Conservation (phyloP, 2,329 filamentous ascomycete genomes). For the Lachnum nothofagi region DNA sequence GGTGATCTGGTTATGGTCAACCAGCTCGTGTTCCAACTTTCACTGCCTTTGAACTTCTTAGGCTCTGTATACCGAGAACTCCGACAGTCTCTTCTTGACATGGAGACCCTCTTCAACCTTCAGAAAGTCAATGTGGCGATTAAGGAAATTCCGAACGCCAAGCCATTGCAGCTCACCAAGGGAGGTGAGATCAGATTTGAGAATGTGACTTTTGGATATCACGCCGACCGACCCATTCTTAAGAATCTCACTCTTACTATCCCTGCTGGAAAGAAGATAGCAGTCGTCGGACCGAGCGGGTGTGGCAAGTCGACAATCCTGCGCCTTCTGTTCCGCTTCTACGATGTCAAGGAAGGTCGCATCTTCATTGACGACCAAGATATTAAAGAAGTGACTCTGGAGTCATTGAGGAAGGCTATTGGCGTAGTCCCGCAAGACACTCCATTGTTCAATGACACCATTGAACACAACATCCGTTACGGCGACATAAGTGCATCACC, state of each 20-base stretch:
- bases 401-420: slow-evolving; percentile 77
- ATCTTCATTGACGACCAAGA: slow-evolving; percentile 94
- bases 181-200: slow-evolving; percentile 92
- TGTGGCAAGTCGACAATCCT: slow-evolving; percentile 95
- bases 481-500: slow-evolving; percentile 71
- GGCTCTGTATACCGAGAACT: slow-evolving; percentile 97
- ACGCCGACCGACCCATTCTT: slow-evolving; percentile 78
- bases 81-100: slow-evolving; percentile 88
- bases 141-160: slow-evolving; percentile 69
- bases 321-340: slow-evolving; percentile 86
- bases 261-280: slow-evolving; percentile 91
- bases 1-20: slow-evolving; percentile 98
- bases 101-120: slow-evolving; percentile 96
- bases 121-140: slow-evolving; percentile 93
- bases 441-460: slow-evolving; percentile 92
- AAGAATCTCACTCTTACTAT: slow-evolving; percentile 82
- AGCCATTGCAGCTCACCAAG: slow-evolving; percentile 63
- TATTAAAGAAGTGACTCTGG: slow-evolving; percentile 73
- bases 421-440: slow-evolving; percentile 97
- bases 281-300: slow-evolving; percentile 88
- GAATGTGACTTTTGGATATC: slow-evolving; percentile 91
- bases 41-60: slow-evolving; percentile 92
- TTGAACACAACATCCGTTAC: slow-evolving; percentile 93
- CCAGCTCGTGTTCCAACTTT: slow-evolving; percentile 96
- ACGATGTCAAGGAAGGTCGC: slow-evolving; percentile 78